Base-by-base conservation (phyloP, 768 basidiomycete genomes). In the Lactarius trivialis region DNA sequence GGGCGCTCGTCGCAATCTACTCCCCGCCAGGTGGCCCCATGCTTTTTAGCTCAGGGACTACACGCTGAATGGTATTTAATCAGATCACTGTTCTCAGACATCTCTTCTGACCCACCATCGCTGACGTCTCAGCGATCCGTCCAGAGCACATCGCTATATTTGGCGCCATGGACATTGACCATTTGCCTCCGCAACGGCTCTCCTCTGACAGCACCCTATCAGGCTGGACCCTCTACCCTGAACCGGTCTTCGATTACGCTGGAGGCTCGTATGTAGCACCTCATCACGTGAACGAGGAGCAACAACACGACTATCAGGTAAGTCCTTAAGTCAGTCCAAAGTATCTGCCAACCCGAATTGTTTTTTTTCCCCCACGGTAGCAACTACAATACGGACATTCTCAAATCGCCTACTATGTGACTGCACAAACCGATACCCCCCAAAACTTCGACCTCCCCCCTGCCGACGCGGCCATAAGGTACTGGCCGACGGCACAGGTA, bases 11-110 rank as follows among this genome's bases (percentile, higher is more conserved):
- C 30, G 28, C 48, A 24, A 51, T 43, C 37, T 26, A 11, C 14
- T 55, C 37, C 8, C 54, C 45, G 21, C 43, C 36, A 59, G 55
- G 36, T 54, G 53, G 53, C 34, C n/a, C 21, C 36, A 50, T n/a
- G 17, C 7, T 7, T 26, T 58, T 51, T 60, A 59, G 62, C 26
- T 55, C 63, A 64, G 63, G 63, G 39, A 60, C 63, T 56, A 30
- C 58, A 34, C 34, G 54, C 63, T 17, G 26, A 21, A 32, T 51
- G 32, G 53, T 64, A 64, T 64, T 64, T 64, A 60, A 63, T 36
- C 48, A 41, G 30, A 30, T 52, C 37, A 26, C 39, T 24, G 33
- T 28, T 39, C 52, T 58, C 24, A 15, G 32, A 11, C 19, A 33
- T n/a, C 32, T 51, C 53, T 14, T 39, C 37, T 34, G 28, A 54